Evolutionary conservation across 805 yeast genomes (phyloP), one percentile per base, ranked within the genome.

Genomic region (Clavispora fructus): DNA sequence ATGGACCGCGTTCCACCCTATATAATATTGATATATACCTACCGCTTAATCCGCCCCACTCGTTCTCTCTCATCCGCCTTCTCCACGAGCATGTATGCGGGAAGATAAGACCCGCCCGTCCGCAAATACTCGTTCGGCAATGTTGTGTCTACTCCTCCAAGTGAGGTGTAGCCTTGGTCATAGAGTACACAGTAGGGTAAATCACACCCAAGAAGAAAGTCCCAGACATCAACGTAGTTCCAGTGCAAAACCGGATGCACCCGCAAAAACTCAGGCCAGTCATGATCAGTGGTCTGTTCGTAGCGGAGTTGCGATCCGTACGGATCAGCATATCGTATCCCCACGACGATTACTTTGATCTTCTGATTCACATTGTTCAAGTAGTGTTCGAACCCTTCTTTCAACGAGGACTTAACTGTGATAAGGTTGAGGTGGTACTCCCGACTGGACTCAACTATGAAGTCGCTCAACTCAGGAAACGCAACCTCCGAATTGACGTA

Each of bases 211-310:
- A 80, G 65, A 42, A 92, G 64, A 59, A 92, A 91, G 53, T 80
- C 79, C 99, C 99, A 94, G 2, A 94, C 74, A 47, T 90, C 87
- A 17, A 77, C 75, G 54, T 87, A 85, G 35, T 78, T 78, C 98
- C 98, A 94, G 46, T 87, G 87, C 38, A 94, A 71, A 7, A 94
- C 81, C 0, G 99, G 98, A 58, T 91, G 95, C 5, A 91, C 71
- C 42, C 99, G 67, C 51, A 83, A 65, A 60, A 94, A 92, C 26
- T 73, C 68, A 5, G 99, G 99, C 98, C 98, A 94, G 47, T 89
- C 82, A 48, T 82, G 83, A 59, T 92, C 97, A 0, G 99, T 94
- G 35, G 59, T 64, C 59, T 89, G 95, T 43, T 87, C 76, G 39
- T 77, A 73, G 26, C 68, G 50, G 40, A 92, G 68, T 17, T 68